Conservation (phyloP, 768 basidiomycete genomes). For the Hypholoma sublateritium region DNA sequence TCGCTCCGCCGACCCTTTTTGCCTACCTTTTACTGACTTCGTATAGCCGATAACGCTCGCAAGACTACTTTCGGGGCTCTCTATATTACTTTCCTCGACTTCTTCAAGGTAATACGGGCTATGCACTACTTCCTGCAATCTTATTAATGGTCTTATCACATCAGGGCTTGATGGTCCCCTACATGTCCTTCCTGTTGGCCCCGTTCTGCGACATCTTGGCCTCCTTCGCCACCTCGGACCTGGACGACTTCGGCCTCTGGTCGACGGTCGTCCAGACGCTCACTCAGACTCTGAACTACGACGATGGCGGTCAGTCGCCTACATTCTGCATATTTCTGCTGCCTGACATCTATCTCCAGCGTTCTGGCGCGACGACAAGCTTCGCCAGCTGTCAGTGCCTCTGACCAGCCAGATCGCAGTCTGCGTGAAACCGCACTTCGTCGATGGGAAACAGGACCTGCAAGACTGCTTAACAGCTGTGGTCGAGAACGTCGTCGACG, state of each 20-base stretch:
- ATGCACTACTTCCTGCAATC: neutral
- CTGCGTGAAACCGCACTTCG: conserved; percentile 35
- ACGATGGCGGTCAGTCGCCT: conserved; percentile 70
- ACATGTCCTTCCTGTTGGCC: conserved; percentile 75
- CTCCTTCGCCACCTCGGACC: conserved; percentile 35
- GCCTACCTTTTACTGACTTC: conserved; percentile 1
- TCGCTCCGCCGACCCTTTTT: neutral
- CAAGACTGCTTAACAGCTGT: conserved; percentile 57
- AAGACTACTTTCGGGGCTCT: conserved; percentile 75
- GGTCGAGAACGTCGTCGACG: conserved; percentile 51
- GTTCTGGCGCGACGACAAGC: conserved; percentile 88
- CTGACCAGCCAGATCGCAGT: conserved; percentile 68
- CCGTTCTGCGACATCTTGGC: conserved; percentile 66
- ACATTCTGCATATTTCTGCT: neutral
- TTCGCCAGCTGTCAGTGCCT: conserved; percentile 57
- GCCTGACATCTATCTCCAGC: conserved; percentile 38
- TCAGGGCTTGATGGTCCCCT: conserved; percentile 87
- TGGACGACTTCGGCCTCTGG: conserved; percentile 57
- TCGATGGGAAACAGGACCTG: conserved; percentile 38
- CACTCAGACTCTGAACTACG: conserved; percentile 67
- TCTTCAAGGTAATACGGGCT: conserved; percentile 71
- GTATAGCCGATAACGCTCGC: conserved; percentile 39
- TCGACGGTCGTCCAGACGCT: conserved; percentile 56
- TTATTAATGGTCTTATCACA: neutral
- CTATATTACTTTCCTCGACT: conserved; percentile 73